These are phyloP conservation scores for Emmonsiellopsis sp. DNA, from an alignment of 2,329 filamentous ascomycete species.

Conservation along the genomic window DNA sequence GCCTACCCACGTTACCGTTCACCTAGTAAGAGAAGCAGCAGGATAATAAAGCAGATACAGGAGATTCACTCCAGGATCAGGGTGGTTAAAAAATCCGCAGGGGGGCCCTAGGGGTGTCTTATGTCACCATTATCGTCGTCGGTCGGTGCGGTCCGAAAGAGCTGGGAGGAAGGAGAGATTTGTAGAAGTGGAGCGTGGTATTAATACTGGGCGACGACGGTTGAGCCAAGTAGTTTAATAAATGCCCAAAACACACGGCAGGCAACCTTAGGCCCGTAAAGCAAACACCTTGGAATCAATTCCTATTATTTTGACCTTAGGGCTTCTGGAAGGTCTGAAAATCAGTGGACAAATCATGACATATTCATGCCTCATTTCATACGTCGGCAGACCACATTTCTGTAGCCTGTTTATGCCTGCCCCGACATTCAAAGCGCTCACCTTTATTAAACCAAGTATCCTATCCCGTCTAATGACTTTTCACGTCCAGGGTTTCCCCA, in stretches of 20 bases:
- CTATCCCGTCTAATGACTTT: too few species aligned
- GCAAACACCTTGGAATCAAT: neutral
- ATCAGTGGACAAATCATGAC: neutral
- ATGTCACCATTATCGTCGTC: neutral
- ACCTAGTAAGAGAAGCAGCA: neutral
- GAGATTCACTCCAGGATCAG: neutral
- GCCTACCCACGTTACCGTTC: neutral
- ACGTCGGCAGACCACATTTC: too few species aligned
- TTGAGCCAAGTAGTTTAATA: conserved; percentile 2
- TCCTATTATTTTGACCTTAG: neutral
- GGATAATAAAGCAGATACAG: neutral
- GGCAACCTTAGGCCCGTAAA: neutral
- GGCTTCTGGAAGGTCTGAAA: neutral
- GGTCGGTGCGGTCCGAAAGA: neutral
- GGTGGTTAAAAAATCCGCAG: neutral
- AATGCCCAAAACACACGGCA: neutral
- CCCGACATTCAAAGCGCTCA: too few species aligned
- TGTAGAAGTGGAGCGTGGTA: neutral
- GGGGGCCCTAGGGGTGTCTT: neutral
- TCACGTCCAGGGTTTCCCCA: too few species aligned
- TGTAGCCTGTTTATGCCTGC: too few species aligned
- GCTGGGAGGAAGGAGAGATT: neutral
- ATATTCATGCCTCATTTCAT: neutral
- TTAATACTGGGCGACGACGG: neutral
- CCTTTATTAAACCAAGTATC: too few species aligned